These are phyloP conservation scores for Tylopilus balloui DNA, from an alignment of 768 basidiomycete species.

Conservation along the genomic window DNA sequence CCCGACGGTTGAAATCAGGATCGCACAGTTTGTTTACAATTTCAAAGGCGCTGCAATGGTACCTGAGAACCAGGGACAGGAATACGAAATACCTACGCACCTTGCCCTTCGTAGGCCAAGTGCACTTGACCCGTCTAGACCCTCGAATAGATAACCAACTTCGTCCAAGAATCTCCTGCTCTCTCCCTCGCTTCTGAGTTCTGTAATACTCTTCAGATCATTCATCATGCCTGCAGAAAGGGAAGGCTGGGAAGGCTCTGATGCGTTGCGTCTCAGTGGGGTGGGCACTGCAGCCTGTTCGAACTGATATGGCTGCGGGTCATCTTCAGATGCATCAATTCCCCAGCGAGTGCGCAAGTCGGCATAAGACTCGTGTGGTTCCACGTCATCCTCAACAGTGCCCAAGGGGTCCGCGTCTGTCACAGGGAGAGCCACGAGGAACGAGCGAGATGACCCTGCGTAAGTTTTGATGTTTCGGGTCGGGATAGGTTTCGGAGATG, in stretches of 20 bases:
- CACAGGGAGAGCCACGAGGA: constrained; percentile 58
- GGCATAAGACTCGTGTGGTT: constrained; percentile 66
- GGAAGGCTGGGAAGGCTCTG: constrained; percentile 35
- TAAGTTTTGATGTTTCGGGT: constrained; percentile 56
- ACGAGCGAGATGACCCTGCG: constrained; percentile 75
- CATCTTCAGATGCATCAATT: constrained; percentile 75
- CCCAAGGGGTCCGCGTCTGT: constrained; percentile 25
- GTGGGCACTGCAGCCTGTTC: background rate
- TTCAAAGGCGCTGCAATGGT: constrained; percentile 58
- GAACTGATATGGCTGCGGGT: constrained; percentile 40
- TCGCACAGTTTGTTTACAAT: constrained; percentile 72
- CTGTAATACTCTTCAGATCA: constrained; percentile 74
- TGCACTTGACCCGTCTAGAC: constrained; percentile 52
- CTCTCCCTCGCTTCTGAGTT: constrained; percentile 77
- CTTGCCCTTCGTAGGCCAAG: constrained; percentile 63
- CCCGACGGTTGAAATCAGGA: constrained; percentile 70
- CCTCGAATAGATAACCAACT: constrained; percentile 81
- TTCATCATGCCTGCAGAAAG: constrained; percentile 63
- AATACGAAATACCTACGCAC: constrained; percentile 32
- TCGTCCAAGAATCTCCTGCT: constrained; percentile 77
- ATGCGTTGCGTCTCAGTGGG: constrained; percentile 23
- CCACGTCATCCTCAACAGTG: constrained; percentile 45
- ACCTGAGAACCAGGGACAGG: background rate
- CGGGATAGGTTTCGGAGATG: constrained; percentile 26
- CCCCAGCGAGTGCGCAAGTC: constrained; percentile 77